These are phyloP conservation scores for Saitozyma podzolica DNA, from an alignment of 768 basidiomycete genomes.

Conservation along the genomic window DNA sequence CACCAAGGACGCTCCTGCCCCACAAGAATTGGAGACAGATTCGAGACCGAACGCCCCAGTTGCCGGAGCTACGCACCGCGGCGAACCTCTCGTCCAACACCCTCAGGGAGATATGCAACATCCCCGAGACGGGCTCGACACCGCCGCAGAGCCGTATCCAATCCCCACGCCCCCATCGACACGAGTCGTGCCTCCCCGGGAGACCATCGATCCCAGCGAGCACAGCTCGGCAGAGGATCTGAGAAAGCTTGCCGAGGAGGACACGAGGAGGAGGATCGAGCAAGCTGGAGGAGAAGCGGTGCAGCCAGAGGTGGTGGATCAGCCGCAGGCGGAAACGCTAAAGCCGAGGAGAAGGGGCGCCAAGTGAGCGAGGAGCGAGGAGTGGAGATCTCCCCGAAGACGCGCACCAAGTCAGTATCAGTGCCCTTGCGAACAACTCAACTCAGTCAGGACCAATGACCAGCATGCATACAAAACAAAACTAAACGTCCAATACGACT, in stretches of 20 bases:
- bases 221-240: constrained; percentile 33
- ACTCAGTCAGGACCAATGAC: too few relatives aligned
- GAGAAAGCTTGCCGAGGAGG: constrained; percentile 37
- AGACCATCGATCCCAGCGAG: constrained; percentile 28
- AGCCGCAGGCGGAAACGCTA: too few relatives aligned
- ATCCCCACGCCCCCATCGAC: constrained; percentile 27
- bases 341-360: too few relatives aligned
- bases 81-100: constrained; percentile 7
- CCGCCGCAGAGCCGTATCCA: constrained; percentile 9
- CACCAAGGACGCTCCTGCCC: constrained; percentile 1
- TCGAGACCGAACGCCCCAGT: neutral
- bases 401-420: too few relatives aligned
- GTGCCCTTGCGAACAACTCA: too few relatives aligned
- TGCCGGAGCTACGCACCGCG: neutral
- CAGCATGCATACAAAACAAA: too few relatives aligned
- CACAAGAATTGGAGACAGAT: neutral
- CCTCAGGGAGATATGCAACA: neutral
- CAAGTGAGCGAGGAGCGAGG: too few relatives aligned
- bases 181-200: constrained; percentile 18
- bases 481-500: too few relatives aligned
- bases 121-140: neutral
- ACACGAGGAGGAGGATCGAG: constrained; percentile 39
- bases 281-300: neutral
- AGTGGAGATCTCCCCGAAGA: too few relatives aligned
- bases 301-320: too few relatives aligned